Evolutionary conservation across 495 filamentous ascomycete species (phyloP).

Genomic region (Letharia lupina): DNA sequence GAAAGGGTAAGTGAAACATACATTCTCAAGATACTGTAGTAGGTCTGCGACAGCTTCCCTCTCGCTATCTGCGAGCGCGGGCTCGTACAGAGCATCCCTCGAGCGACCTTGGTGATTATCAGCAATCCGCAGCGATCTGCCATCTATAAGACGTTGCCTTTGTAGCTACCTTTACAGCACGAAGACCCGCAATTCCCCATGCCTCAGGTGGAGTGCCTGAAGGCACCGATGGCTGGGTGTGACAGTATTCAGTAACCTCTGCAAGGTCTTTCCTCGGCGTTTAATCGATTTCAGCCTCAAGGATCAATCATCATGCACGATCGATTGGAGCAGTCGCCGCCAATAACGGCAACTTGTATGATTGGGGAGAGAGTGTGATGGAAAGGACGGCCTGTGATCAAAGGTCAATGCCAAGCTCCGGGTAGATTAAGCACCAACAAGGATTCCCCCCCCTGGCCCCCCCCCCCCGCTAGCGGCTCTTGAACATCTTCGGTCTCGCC

Average conservation of each 20-base stretch:
- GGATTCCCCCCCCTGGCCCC: too few relatives aligned
- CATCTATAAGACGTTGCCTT: not conserved
- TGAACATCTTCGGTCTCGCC: not conserved
- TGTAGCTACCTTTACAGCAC: constrained; percentile 19
- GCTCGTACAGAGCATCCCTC: constrained; percentile 91
- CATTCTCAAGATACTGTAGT: constrained; percentile 91
- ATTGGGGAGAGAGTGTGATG: not conserved
- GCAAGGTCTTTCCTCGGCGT: not conserved
- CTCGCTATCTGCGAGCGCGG: constrained; percentile 90
- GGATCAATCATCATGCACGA: not conserved
- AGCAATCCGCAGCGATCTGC: not conserved
- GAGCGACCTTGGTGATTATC: constrained; percentile 53
- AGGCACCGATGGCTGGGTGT: constrained; percentile 8
- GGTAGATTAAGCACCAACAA: constrained; percentile 1
- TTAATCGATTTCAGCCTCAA: not conserved
- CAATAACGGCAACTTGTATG: not conserved
- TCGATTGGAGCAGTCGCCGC: not conserved
- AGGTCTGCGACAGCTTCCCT: constrained; percentile 95
- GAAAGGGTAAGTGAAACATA: constrained; percentile 37
- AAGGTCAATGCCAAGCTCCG: not conserved
- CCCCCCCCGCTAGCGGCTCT: not conserved
- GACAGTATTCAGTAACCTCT: not conserved
- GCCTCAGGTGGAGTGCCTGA: constrained; percentile 13
- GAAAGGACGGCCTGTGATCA: constrained; percentile 4
- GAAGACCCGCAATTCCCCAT: constrained; percentile 41